Base-by-base conservation (phyloP, 805 yeast genomes). In the Pichia rugopelliculosa region DNA sequence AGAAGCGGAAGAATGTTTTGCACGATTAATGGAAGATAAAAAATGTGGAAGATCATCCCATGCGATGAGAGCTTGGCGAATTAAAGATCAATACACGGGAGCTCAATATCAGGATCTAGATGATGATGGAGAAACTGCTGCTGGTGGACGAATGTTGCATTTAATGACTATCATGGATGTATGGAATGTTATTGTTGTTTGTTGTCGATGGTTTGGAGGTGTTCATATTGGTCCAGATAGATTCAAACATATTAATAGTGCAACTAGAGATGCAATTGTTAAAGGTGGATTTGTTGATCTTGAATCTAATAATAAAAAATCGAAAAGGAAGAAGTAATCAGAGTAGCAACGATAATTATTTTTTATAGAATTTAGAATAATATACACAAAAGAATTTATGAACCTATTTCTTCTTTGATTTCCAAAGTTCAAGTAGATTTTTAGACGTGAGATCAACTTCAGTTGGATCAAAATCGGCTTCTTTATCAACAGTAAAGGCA, bases 121-220 rank as follows among this genome's bases (percentile, higher is more conserved):
- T 59, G 98, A 93, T 62, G 99, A 91, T 60, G 99, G 99, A 3
- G 99, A 93, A 60, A 75, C 95, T 0, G 98, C 98, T 0, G 96
- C 98, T 1, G 99, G 99, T 10, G 80, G 90, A 6, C 70, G 96
- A 49, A 68, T 90, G 73, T 65, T 89, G 44, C 96, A 88, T 68
- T 65, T 90, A 42, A 66, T 90, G 54, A 78, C 86, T 34, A 57
- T 66, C 23, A 84, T 84, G 86, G 88, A 87, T 56, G 85, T 77
- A 2, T 79, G 87, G 84, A 82, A 90, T 60, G 87, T 86, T 4
- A 76, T 89, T 53, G 96, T 90, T 3, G 87, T 83, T 10, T 96
- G 91, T 2, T 79, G 85, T 30, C 68, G 99, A 51, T 91, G 97
- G 96, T 93, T 77, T 62, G 96, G 96, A 17, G 99, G 99, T 6